Conservation (phyloP, 805 yeast species). For the Candida coquimbonensis region DNA sequence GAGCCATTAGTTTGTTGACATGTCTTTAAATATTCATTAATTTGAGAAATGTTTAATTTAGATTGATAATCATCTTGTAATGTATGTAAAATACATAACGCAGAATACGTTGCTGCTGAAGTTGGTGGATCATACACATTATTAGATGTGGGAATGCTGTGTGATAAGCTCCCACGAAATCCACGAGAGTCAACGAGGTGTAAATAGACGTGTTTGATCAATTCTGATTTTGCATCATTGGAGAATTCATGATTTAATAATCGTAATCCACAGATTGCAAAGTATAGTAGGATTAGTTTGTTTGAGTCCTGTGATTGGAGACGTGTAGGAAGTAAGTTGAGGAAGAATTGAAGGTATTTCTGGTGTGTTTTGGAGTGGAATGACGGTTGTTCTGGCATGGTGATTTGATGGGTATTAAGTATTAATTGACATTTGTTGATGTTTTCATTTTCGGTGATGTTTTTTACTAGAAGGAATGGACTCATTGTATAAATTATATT, state of each 20-base stretch:
- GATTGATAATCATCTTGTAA: conserved; percentile 34
- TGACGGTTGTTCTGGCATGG: too few relatives aligned
- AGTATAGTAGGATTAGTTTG: conserved; percentile 61
- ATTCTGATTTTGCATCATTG: conserved; percentile 22
- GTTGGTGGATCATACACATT: conserved; percentile 50
- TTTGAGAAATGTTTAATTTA: conserved; percentile 31
- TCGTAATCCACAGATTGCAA: conserved; percentile 50
- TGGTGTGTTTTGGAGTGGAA: not conserved
- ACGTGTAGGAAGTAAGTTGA: conserved; percentile 45
- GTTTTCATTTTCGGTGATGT: too few relatives aligned
- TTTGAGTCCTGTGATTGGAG: conserved; percentile 63
- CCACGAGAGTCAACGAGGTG: conserved; percentile 39
- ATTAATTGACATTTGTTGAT: too few relatives aligned
- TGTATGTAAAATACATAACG: conserved; percentile 49
- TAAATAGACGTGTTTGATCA: conserved; percentile 38
- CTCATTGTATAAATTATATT: too few relatives aligned
- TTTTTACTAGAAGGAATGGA: too few relatives aligned
- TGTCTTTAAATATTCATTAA: conserved; percentile 46
- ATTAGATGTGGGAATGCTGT: conserved; percentile 21
- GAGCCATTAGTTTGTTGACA: conserved; percentile 61
- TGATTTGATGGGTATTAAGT: too few relatives aligned
- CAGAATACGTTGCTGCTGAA: conserved; percentile 72
- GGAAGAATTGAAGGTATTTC: conserved; percentile 43
- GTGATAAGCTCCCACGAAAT: conserved; percentile 53
- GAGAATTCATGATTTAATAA: conserved; percentile 23